Base-by-base conservation (phyloP, 148 eudicot genomes). In the Diospyros lotus region DNA sequence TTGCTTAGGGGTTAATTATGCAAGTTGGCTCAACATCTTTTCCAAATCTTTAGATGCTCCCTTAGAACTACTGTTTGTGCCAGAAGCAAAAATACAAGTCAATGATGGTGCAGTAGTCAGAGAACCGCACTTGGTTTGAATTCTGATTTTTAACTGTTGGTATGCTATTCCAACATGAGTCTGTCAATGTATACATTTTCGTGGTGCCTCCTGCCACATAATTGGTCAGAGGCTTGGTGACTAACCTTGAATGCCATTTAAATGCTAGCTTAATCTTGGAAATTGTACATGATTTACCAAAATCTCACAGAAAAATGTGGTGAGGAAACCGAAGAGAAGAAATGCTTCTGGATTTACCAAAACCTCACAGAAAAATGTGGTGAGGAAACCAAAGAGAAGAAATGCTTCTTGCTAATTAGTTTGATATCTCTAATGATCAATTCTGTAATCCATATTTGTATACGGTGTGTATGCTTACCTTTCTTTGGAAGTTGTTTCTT, bases 261-360 rank as follows among this genome's bases (percentile, higher is more conserved):
- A 58, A 56, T 42, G 44, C 64, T 41, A 39, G 64, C 4, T 42
- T 56, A n/a, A 51, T 15, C 11, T 42, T 2, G 18, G 15, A 58
- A 71, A 58, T 4, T 43, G 28, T 71, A 2, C 9, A 3, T 18
- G 59, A 17, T 12, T 59, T 10, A 72, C 66, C 55, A 45, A 59
- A 72, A 44, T 59, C 64, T 58, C 64, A 43, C 42, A 41, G 74
- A 39, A 70, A 58, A 56, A 58, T 43, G 64, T 56, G 17, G 64
- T 17, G 51, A 5, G n/a, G 6, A 28, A 10, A 41, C 28, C 28
- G 0, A 28, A 28, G 28, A 28, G 28, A 28, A 28, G 28, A 28
- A 28, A 28, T 0, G 28, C 28, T 28, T 28, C 28, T 28, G 28
- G 59, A 17, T 12, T 59, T 10, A 72, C 66, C 55, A 45, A 59